These are phyloP conservation scores for Coemansia asiatica DNA, from an alignment of 192 early-diverging fungal species.

Conservation along the genomic window DNA sequence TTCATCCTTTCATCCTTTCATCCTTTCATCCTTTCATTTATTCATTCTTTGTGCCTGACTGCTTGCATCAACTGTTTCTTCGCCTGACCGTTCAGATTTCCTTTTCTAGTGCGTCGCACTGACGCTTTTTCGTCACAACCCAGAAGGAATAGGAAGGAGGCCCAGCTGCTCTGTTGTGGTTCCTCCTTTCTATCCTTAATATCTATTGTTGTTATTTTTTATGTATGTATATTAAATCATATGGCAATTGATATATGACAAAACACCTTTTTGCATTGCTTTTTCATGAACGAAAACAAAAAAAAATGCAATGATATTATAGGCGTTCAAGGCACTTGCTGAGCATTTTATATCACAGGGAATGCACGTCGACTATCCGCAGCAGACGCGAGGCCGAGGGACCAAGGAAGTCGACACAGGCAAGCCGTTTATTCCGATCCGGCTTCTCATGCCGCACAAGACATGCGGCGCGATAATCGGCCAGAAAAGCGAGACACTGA, in stretches of 20 bases:
- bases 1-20: too few species aligned
- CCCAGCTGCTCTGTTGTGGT: too few species aligned
- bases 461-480: conserved; percentile 56
- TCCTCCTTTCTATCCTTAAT: conserved; percentile 1
- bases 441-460: conserved; percentile 54
- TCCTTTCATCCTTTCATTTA: too few species aligned
- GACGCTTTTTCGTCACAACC: too few species aligned
- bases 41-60: background rate
- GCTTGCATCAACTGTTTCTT: background rate
- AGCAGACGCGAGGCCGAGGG: conserved; percentile 41
- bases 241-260: too few species aligned
- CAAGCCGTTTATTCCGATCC: conserved; percentile 50
- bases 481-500: conserved; percentile 55
- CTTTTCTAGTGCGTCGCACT: too few species aligned
- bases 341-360: conserved; percentile 57
- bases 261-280: too few species aligned
- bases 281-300: too few species aligned
- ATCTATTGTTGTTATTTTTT: too few species aligned
- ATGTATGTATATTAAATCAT: too few species aligned
- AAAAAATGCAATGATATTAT: conserved; percentile 1
- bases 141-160: too few species aligned
- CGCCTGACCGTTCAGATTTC: too few species aligned
- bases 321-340: conserved; percentile 52
- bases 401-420: conserved; percentile 45
- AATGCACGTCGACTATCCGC: conserved; percentile 54